Evolutionary conservation across 179 eudicot species (phyloP).

Genomic region (Beta lomatogona): DNA sequence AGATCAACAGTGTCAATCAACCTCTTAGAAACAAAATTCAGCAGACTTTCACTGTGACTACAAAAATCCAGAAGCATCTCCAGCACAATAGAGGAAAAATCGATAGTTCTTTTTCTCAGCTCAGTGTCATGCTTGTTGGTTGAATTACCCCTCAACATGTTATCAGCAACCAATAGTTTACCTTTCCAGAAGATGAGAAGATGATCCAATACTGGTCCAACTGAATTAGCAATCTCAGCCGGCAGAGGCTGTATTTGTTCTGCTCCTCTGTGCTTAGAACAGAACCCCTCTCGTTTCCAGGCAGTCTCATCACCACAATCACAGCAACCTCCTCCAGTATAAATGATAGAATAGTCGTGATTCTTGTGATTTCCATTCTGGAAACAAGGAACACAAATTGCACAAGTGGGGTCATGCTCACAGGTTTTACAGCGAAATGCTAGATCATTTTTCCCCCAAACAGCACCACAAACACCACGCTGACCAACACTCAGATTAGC

Average conservation of each 20-base stretch:
- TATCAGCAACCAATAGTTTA: constrained; percentile 49
- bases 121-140: constrained; percentile 40
- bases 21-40: constrained; percentile 75
- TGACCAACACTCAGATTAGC: constrained; percentile 58
- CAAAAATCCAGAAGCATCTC: constrained; percentile 86
- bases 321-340: constrained; percentile 97
- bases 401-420: constrained; percentile 99
- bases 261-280: constrained; percentile 95
- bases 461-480: constrained; percentile 96
- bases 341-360: constrained; percentile 92
- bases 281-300: constrained; percentile 96
- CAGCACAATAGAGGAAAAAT: constrained; percentile 55
- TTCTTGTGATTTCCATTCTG: constrained; percentile 87
- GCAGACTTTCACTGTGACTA: constrained; percentile 83
- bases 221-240: constrained; percentile 55
- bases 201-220: constrained; percentile 79
- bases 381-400: constrained; percentile 96
- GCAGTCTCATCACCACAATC: constrained; percentile 99
- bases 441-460: constrained; percentile 93
- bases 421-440: constrained; percentile 96
- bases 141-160: constrained; percentile 35
- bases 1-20: constrained; percentile 53
- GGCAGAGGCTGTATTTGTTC: constrained; percentile 89
- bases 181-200: constrained; percentile 63
- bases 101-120: constrained; percentile 49